Percentiles rank a stretch among this genome's conserved stretches.
Evolutionary conservation across 2,329 filamentous ascomycete species (phyloP).

Genomic region (Aspergillus sp.): DNA sequence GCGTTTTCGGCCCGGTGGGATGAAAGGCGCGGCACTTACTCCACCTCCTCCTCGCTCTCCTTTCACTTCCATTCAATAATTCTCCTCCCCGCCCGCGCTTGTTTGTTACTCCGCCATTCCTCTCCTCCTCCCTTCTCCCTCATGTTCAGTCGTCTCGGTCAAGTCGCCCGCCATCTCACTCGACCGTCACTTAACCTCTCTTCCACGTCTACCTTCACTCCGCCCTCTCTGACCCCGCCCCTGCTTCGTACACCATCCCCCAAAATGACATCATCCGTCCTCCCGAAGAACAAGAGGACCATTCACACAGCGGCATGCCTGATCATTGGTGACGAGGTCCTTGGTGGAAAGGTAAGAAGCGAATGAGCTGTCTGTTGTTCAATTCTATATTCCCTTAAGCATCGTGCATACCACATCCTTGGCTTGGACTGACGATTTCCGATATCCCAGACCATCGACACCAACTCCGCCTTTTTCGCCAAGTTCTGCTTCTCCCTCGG

Average conservation of each 20-base stretch:
- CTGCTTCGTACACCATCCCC: conserved; percentile 19
- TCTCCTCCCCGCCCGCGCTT: conserved; percentile 8
- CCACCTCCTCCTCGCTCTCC: conserved; percentile 16
- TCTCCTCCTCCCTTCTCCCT: conserved; percentile 7
- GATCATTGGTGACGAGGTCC: conserved; percentile 95
- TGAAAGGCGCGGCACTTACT: conserved; percentile 8
- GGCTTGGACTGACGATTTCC: neutral
- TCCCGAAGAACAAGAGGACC: conserved; percentile 49
- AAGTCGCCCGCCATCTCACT: conserved; percentile 71
- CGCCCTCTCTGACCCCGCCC: conserved; percentile 24
- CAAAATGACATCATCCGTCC: conserved; percentile 48
- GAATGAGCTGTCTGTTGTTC: neutral
- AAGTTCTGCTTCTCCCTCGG: conserved; percentile 67
- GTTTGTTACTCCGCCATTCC: conserved; percentile 9
- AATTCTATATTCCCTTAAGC: no score
- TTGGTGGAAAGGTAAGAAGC: conserved; percentile 79
- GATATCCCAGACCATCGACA: conserved; percentile 59
- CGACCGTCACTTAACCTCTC: conserved; percentile 61
- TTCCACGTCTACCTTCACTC: conserved; percentile 48
- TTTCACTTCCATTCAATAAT: neutral
- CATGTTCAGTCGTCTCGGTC: conserved; percentile 78
- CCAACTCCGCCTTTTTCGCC: conserved; percentile 65
- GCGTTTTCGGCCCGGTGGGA: conserved; percentile 11
- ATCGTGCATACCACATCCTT: neutral
- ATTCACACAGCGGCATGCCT: conserved; percentile 90